Evolutionary conservation across 345 rosid species (phyloP), one percentile per base, ranked within the genome.

Genomic region (Carallia pectinifolia): DNA sequence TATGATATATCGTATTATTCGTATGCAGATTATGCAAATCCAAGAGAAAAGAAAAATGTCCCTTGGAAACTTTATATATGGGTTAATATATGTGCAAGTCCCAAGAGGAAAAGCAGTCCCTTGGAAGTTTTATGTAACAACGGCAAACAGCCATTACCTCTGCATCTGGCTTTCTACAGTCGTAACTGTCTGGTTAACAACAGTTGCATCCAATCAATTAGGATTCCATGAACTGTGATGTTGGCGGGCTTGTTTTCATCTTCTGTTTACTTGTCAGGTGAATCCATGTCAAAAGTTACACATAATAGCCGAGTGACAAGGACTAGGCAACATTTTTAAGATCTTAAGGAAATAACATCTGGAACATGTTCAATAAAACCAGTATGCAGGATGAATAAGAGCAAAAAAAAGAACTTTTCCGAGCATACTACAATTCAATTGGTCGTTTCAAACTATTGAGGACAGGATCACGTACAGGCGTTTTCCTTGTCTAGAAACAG

Each of bases 201-300:
- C 44, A 30, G 13, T 29, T 53, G 58, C 48, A 19, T 59, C n/a
- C 66, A 13, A 29, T 54, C 63, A 54, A 64, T 84, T 55, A 89
- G 3, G 87, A 83, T 82, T 92, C 98, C 99, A 92, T 92, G 84
- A 83, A 85, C 64, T 95, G 97, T 6, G 85, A 81, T 12, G 87
- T 66, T 39, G 98, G 99, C 27, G 99, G 96, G 68, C 87, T 86
- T 64, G 83, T 85, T 81, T 80, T 85, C 16, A 92, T 88, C 89
- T 88, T 92, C 84, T 85, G 97, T 6, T 74, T 74, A 77, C 88
- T 97, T 90, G 90, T 80, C 67, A 56, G 68, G 62, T 54, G 50
- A 44, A 67, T 69, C 37, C 15, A 56, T 37, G 27, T 64, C n/a
- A 53, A 63, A 23, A 10, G 50, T 17, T 8, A 37, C 3, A 4